Evolutionary conservation across 192 early-diverging fungal species (phyloP).

Genomic region (Gaertneriomyces sp.): DNA sequence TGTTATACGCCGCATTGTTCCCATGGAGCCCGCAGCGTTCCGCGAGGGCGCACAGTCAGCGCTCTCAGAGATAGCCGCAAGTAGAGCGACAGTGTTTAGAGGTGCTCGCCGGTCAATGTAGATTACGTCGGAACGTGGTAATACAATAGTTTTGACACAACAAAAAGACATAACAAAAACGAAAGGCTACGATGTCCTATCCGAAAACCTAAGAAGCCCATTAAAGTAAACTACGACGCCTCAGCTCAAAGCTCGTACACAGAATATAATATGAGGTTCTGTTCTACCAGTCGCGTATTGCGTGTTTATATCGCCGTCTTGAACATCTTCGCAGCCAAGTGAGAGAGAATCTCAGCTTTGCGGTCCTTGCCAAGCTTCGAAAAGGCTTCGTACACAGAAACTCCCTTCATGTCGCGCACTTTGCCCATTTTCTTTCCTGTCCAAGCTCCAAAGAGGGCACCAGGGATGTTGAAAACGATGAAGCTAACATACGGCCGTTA

Average conservation of each 20-base stretch:
- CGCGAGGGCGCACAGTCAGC: not conserved
- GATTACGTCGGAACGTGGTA: too few relatives aligned
- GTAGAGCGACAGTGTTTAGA: too few relatives aligned
- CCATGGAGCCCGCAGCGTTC: constrained; percentile 2
- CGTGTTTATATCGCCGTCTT: constrained; percentile 12
- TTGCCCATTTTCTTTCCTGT: constrained; percentile 45
- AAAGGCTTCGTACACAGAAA: constrained; percentile 47
- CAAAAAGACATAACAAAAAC: too few relatives aligned
- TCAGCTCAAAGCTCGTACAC: too few relatives aligned
- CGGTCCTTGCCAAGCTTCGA: constrained; percentile 33
- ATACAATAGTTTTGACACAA: too few relatives aligned
- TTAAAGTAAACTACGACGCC: too few relatives aligned
- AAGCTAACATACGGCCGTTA: constrained; percentile 10
- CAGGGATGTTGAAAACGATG: constrained; percentile 49
- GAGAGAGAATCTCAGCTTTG: constrained; percentile 34
- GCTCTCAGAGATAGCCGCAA: not conserved
- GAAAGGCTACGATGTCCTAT: too few relatives aligned
- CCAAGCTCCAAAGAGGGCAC: constrained; percentile 43
- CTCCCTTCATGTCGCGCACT: constrained; percentile 47
- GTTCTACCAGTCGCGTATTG: too few relatives aligned
- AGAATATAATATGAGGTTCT: too few relatives aligned
- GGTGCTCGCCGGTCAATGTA: too few relatives aligned
- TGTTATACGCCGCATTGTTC: constrained; percentile 15
- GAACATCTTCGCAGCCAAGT: constrained; percentile 34
- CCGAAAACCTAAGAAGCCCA: too few relatives aligned